These are phyloP conservation scores for Linnemannia hyalina DNA, from an alignment of 192 early-diverging fungal species.

Conservation along the genomic window DNA sequence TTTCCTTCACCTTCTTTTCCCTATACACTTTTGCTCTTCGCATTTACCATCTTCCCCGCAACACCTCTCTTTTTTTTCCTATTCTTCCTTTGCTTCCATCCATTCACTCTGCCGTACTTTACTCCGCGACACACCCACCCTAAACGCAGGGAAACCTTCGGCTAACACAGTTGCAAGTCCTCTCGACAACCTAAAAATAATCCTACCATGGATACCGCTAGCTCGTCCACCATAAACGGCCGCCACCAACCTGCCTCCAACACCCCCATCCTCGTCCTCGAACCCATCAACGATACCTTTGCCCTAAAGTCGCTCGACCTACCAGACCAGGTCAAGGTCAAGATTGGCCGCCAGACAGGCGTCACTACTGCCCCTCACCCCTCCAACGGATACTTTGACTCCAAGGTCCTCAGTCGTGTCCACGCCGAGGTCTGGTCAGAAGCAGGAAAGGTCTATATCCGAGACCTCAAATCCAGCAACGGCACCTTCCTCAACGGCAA, in stretches of 20 bases:
- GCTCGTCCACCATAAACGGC: conserved; percentile 17
- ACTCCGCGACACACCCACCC: conserved; percentile 1
- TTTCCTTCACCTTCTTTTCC: background rate
- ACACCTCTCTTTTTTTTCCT: background rate
- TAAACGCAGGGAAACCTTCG: background rate
- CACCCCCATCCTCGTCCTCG: conserved; percentile 57
- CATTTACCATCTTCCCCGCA: background rate
- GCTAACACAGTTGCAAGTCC: conserved; percentile 1
- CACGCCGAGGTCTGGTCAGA: conserved; percentile 84
- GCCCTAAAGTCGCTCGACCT: conserved; percentile 67
- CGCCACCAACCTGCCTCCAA: conserved; percentile 28
- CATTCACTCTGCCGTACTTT: conserved; percentile 2
- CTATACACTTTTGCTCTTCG: background rate
- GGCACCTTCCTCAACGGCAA: conserved; percentile 86
- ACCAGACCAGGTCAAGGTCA: conserved; percentile 61
- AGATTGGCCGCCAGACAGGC: conserved; percentile 79
- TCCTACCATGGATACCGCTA: background rate
- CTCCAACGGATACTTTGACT: conserved; percentile 85
- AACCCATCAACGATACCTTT: conserved; percentile 64
- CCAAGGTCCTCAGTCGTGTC: conserved; percentile 81
- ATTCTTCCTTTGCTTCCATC: conserved; percentile 15
- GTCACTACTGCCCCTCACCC: conserved; percentile 71
- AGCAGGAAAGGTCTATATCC: conserved; percentile 73
- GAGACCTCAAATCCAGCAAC: conserved; percentile 83
- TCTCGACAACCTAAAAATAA: conserved; percentile 9